These are phyloP conservation scores for Agapanthus africanus DNA, from an alignment of 106 monocot genomes.

Conservation along the genomic window DNA sequence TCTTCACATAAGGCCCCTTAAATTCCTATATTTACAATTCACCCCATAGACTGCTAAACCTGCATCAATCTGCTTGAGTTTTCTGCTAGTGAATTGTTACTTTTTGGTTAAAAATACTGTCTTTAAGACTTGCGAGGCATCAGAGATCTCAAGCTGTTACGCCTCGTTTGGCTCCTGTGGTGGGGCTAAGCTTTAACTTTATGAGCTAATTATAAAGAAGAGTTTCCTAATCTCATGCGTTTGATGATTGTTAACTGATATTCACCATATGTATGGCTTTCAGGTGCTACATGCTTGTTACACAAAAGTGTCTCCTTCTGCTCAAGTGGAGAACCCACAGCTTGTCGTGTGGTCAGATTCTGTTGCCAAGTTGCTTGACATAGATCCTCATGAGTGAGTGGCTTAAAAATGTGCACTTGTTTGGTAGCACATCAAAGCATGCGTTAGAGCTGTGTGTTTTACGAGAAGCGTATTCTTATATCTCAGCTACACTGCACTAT, in stretches of 20 bases:
- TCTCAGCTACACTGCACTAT: not conserved
- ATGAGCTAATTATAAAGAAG: not conserved
- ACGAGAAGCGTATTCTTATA: not conserved
- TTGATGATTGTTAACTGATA: too few species aligned
- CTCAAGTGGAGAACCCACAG: constrained; percentile 74
- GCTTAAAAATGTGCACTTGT: not conserved
- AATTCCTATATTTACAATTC: too few species aligned
- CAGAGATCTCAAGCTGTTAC: not conserved
- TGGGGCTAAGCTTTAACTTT: not conserved
- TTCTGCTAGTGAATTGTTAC: too few species aligned
- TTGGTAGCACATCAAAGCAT: too few species aligned
- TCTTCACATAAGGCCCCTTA: too few species aligned
- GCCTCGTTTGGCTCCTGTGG: not conserved
- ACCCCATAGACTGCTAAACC: too few species aligned
- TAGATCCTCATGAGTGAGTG: constrained; percentile 81
- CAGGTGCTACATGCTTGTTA: constrained; percentile 91
- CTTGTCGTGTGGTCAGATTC: constrained; percentile 89
- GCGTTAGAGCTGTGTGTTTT: too few species aligned
- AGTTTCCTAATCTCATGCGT: too few species aligned
- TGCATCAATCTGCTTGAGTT: too few species aligned
- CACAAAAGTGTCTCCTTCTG: constrained; percentile 88
- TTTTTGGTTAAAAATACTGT: too few species aligned
- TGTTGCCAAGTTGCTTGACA: constrained; percentile 72
- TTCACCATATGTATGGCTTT: constrained; percentile 10
- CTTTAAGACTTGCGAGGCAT: too few species aligned